Percentiles rank a stretch among this genome's conserved stretches.
Evolutionary conservation across 352 stramenopile species (phyloP).

Genomic region (Phytophthora lateralis): DNA sequence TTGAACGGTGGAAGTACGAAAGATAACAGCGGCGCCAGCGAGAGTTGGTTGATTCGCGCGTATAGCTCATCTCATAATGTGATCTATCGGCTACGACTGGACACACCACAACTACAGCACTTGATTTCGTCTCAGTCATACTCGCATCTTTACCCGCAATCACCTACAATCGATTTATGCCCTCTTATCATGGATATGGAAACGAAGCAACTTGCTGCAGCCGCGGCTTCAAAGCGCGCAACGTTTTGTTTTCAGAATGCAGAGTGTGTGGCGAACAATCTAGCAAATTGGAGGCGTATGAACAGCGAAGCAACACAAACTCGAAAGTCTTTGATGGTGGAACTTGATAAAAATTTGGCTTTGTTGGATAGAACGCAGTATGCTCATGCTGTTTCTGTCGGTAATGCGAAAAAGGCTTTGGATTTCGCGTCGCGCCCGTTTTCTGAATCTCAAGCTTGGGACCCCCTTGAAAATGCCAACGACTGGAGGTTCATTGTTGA

Average conservation of each 20-base stretch:
- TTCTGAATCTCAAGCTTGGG: slow-evolving; percentile 72
- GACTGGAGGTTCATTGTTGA: slow-evolving; percentile 71
- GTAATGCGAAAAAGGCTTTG: slow-evolving; percentile 49
- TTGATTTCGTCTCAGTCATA: slow-evolving; percentile 27
- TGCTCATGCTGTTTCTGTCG: slow-evolving; percentile 33
- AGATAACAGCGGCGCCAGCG: slow-evolving; percentile 1
- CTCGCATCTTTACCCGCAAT: neutral
- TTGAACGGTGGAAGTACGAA: slow-evolving; percentile 35
- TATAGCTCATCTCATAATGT: slow-evolving; percentile 65
- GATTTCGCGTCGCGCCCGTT: slow-evolving; percentile 63
- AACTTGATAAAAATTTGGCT: slow-evolving; percentile 30
- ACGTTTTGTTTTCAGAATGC: slow-evolving; percentile 33
- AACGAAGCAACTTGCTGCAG: slow-evolving; percentile 17
- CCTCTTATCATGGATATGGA: slow-evolving; percentile 34
- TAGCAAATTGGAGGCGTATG: slow-evolving; percentile 49
- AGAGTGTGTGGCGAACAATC: slow-evolving; percentile 21
- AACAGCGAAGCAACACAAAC: slow-evolving; percentile 43
- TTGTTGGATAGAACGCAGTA: slow-evolving; percentile 26
- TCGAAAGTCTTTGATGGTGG: slow-evolving; percentile 38
- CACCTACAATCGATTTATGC: neutral
- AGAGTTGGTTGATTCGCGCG: slow-evolving; percentile 66
- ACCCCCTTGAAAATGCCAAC: slow-evolving; percentile 82
- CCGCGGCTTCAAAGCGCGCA: slow-evolving; percentile 16
- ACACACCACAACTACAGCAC: slow-evolving; percentile 51
- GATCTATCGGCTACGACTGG: slow-evolving; percentile 57